Percentiles rank a stretch among this genome's conserved stretches.
These are phyloP conservation scores for Solanum peruvianum DNA, from an alignment of 257 asterid species.

Conservation along the genomic window DNA sequence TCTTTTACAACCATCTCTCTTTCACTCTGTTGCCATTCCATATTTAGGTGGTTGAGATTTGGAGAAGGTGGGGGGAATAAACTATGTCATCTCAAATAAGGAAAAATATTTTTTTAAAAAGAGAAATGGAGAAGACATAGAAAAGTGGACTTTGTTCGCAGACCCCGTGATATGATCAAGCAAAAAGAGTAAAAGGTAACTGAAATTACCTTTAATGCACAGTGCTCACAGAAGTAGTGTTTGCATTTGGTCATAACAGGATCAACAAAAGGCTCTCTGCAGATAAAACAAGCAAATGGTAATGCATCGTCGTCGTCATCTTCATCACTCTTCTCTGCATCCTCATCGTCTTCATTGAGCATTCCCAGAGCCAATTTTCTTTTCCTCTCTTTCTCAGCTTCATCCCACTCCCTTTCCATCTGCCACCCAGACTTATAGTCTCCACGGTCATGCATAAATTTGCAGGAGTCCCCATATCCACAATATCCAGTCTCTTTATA, in stretches of 20 bases:
- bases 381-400: conserved; percentile 61
- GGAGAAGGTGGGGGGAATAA: neutral
- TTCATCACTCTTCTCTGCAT: conserved; percentile 44
- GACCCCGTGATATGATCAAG: neutral
- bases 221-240: conserved; percentile 95
- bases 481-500: conserved; percentile 94
- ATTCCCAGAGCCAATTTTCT: conserved; percentile 48
- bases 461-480: conserved; percentile 95
- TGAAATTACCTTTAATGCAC: conserved; percentile 69
- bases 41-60: neutral
- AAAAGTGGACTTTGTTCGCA: neutral
- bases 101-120: neutral
- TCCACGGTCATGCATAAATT: conserved; percentile 95
- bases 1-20: neutral
- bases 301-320: conserved; percentile 64
- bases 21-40: neutral
- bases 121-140: neutral
- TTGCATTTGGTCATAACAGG: conserved; percentile 91
- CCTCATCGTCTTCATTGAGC: conserved; percentile 44
- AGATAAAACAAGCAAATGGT: conserved; percentile 91
- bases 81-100: neutral
- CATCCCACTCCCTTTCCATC: conserved; percentile 88
- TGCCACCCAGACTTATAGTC: conserved; percentile 98
- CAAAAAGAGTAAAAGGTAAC: neutral
- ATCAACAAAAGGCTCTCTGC: conserved; percentile 80